Percentiles rank a stretch among this genome's conserved stretches.
Evolutionary conservation across 371 early-diverging fungal species (phyloP).

Genomic region (Mucor lusitanicus): DNA sequence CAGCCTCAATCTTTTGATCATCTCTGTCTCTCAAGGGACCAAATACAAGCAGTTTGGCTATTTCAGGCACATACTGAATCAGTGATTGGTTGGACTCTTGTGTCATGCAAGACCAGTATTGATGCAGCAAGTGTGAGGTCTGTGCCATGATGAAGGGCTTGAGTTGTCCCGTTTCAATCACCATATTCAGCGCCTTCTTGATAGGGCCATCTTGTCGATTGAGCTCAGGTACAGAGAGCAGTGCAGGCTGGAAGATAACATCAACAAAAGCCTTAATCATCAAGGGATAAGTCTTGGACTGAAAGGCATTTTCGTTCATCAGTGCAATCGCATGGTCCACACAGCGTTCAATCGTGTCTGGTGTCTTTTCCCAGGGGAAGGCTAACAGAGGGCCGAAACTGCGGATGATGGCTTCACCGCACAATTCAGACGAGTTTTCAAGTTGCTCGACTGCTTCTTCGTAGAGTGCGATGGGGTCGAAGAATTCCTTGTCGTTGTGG

Average conservation of each 20-base stretch:
- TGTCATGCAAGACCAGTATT: conserved; percentile 37
- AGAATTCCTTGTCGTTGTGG: conserved; percentile 4
- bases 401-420: conserved; percentile 40
- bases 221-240: conserved; percentile 26
- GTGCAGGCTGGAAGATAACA: conserved; percentile 40
- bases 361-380: conserved; percentile 35
- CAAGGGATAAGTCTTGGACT: conserved; percentile 39
- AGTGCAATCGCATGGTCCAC: conserved; percentile 38
- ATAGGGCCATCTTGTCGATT: conserved; percentile 44
- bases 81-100: conserved; percentile 35
- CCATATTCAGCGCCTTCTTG: conserved; percentile 38
- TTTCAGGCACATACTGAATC: conserved; percentile 37
- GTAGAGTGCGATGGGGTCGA: conserved; percentile 34
- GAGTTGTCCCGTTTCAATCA: conserved; percentile 37
- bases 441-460: conserved; percentile 44
- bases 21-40: conserved; percentile 61
- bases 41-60: conserved; percentile 47
- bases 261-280: conserved; percentile 38
- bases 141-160: conserved; percentile 43
- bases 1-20: conserved; percentile 58
- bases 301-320: conserved; percentile 37
- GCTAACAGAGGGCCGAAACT: conserved; percentile 31
- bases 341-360: conserved; percentile 27
- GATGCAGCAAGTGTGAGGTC: conserved; percentile 29
- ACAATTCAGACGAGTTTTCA: conserved; percentile 42